Percentiles rank a stretch among this genome's conserved stretches.
These are phyloP conservation scores for Selaginella moellendorffii DNA, from an alignment of 75 land plant genomes.

Conservation along the genomic window DNA sequence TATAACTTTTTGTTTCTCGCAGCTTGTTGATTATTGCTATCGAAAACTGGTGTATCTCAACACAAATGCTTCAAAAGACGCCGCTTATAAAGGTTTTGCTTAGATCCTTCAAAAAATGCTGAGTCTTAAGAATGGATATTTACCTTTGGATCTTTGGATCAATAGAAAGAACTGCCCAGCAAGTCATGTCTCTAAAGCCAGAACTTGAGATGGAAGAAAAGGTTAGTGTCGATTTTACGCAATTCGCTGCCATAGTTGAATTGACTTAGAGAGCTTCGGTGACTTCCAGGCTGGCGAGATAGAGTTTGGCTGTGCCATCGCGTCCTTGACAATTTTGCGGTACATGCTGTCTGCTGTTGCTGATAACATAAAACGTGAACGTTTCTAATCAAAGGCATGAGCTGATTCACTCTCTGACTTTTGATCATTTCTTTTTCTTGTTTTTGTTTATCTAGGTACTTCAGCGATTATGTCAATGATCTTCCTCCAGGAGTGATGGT, in stretches of 20 bases:
- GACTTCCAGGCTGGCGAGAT: background rate
- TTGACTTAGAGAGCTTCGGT: too few species aligned
- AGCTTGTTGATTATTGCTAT: slow-evolving; percentile 30
- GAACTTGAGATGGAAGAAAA: background rate
- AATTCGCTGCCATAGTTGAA: too few species aligned
- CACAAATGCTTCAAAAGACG: slow-evolving; percentile 23
- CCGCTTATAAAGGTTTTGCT: slow-evolving; percentile 22
- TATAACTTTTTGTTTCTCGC: too few species aligned
- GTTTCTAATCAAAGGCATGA: too few species aligned
- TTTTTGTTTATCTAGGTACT: background rate
- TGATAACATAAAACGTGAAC: background rate
- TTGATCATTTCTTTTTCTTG: too few species aligned
- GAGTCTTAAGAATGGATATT: too few species aligned
- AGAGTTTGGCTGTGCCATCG: background rate
- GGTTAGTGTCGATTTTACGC: background rate
- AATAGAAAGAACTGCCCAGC: background rate
- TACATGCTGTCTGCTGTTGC: background rate
- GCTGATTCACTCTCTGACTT: too few species aligned
- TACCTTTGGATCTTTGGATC: background rate
- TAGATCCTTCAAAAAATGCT: too few species aligned
- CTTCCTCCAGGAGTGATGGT: background rate
- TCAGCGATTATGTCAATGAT: background rate
- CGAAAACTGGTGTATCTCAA: slow-evolving; percentile 33
- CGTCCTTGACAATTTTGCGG: background rate
- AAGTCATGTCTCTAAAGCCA: background rate